phyloP scores from a whole-genome alignment of 768 basidiomycete species.

The Cystofilobasidium bisporidii region DNA sequence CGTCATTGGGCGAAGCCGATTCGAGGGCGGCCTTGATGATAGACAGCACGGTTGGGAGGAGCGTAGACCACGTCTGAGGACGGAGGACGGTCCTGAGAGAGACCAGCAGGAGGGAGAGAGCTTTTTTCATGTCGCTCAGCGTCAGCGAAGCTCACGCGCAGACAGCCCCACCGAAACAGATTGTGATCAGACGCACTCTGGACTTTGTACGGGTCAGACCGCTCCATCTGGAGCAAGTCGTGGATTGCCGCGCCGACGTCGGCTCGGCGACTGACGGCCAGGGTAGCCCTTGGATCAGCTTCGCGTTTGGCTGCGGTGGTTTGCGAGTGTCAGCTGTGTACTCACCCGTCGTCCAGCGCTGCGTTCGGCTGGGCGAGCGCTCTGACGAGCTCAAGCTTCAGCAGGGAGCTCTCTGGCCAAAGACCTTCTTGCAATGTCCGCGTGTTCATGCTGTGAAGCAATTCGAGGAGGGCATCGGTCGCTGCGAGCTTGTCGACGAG shows the following conservation, averaged over 20 bases:
- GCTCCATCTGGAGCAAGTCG: not conserved
- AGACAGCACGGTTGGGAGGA: not conserved
- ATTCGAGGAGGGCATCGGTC: not conserved
- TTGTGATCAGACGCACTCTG: too few species aligned
- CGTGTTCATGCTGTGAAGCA: not conserved
- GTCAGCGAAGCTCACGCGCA: too few species aligned
- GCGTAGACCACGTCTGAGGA: not conserved
- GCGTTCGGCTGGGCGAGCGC: not conserved
- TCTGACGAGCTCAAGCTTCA: not conserved
- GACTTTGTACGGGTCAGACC: not conserved
- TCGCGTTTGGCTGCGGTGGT: too few species aligned
- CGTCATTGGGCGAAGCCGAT: constrained; percentile 8
- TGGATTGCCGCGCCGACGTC: not conserved
- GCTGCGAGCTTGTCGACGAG: not conserved
- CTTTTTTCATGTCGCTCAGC: too few species aligned
- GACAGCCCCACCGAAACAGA: too few species aligned
- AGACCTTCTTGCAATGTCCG: not conserved
- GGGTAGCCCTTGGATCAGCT: too few species aligned
- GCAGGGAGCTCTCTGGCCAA: not conserved
- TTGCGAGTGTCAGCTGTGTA: not conserved
- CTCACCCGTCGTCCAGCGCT: not conserved
- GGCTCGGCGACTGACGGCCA: not conserved
- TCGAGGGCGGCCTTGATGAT: not conserved
- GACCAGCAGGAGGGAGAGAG: not conserved
- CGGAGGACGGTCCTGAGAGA: not conserved